Evolutionary conservation across 768 basidiomycete species (phyloP).

Genomic region (Russula virescens): DNA sequence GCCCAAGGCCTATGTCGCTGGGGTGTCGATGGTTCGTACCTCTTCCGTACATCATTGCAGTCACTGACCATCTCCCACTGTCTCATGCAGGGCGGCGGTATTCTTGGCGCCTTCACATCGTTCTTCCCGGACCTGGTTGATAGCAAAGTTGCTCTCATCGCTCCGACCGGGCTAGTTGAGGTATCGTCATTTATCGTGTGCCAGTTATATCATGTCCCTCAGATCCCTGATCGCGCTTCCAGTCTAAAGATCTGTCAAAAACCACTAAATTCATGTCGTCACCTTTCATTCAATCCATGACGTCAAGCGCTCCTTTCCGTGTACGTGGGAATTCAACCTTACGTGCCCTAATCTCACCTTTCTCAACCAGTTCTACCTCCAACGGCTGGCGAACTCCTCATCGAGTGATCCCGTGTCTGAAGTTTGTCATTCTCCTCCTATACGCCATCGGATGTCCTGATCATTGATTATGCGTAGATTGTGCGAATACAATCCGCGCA

Average conservation of each 20-base stretch:
- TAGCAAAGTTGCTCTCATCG: slow-evolving; percentile 58
- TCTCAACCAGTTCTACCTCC: slow-evolving; percentile 30
- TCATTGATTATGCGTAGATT: slow-evolving; percentile 38
- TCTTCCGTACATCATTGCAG: neutral
- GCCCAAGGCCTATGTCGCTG: slow-evolving; percentile 58
- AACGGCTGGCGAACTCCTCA: slow-evolving; percentile 30
- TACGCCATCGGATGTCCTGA: neutral
- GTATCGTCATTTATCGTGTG: slow-evolving; percentile 29
- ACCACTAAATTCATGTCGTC: slow-evolving; percentile 77
- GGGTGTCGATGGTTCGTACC: slow-evolving; percentile 64
- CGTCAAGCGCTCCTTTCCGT: slow-evolving; percentile 56
- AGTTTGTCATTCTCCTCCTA: slow-evolving; percentile 17
- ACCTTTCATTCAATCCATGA: slow-evolving; percentile 61
- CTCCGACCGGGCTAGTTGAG: slow-evolving; percentile 66
- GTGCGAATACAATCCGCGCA: slow-evolving; percentile 75
- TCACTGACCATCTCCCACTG: neutral
- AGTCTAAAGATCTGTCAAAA: slow-evolving; percentile 63
- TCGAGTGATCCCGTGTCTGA: slow-evolving; percentile 30
- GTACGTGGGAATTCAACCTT: slow-evolving; percentile 34
- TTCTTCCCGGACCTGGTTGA: slow-evolving; percentile 69
- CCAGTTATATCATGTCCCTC: neutral
- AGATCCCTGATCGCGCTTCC: neutral
- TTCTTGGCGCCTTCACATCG: slow-evolving; percentile 64
- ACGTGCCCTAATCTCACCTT: neutral
- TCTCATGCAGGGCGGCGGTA: slow-evolving; percentile 55